Conservation (phyloP, 2,329 filamentous ascomycete genomes). For the Botryotinia calthae region DNA sequence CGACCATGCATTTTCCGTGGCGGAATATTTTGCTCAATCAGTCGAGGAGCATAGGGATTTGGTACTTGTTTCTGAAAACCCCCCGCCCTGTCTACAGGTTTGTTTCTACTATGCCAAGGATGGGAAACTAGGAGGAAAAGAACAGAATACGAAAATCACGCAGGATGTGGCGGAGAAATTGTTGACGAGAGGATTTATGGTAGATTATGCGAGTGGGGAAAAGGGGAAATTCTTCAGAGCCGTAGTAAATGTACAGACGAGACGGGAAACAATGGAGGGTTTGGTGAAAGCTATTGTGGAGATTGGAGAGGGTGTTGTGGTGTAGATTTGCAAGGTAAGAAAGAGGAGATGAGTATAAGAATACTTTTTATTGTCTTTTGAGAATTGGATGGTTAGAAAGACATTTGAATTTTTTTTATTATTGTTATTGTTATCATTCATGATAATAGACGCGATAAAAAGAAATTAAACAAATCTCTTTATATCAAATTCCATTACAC, state of each 20-base stretch:
- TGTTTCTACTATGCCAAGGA: conserved; percentile 84
- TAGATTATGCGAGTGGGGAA: conserved; percentile 53
- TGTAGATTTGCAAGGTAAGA: conserved; percentile 1
- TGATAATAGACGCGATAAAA: too few species aligned
- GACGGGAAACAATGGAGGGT: conserved; percentile 58
- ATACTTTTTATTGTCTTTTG: not conserved
- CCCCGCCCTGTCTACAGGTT: conserved; percentile 86
- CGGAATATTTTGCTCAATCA: conserved; percentile 62
- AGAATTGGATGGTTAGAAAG: too few species aligned
- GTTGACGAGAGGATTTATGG: conserved; percentile 63
- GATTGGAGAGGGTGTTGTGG: conserved; percentile 23
- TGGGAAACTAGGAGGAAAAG: conserved; percentile 43
- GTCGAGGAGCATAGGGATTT: conserved; percentile 60
- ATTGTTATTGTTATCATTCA: too few species aligned
- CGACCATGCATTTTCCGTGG: conserved; percentile 70
- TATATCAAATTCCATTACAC: too few species aligned
- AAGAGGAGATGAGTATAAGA: not conserved
- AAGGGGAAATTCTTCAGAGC: conserved; percentile 66
- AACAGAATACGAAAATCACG: conserved; percentile 54
- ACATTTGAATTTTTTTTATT: too few species aligned
- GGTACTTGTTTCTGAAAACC: conserved; percentile 68
- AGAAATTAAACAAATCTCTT: too few species aligned
- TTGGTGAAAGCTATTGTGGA: conserved; percentile 57
- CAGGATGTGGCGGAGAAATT: conserved; percentile 53
- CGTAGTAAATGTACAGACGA: conserved; percentile 63